Evolutionary conservation across 495 filamentous ascomycete species (phyloP), one percentile per base, ranked within the genome.

Genomic region (Lasiosphaeria hispida): DNA sequence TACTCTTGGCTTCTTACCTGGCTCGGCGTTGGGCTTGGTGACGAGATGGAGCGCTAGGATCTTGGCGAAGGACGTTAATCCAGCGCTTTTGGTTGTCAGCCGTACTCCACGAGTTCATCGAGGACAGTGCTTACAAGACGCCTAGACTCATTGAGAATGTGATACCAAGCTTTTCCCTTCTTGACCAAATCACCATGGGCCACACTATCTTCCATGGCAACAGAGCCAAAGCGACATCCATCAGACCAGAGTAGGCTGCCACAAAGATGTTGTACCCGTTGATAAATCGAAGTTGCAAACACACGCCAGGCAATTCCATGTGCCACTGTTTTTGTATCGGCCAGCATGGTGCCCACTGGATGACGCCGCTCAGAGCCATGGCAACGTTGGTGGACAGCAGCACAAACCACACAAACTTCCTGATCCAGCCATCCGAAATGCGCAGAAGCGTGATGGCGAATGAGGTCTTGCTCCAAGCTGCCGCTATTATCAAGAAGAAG

Each of bases 91-190:
- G 15, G 9, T 43, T n/a, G 52, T 42, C 18, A 13, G 6, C 39
- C 14, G 7, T 13, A 30, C 11, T 14, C 51, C 2, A 19, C 7
- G 14, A 18, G 15, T 9, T 11, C 36, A 38, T 4, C 10, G 1
- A 43, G 9, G n/a, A 48, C 2, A 56, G n/a, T 47, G 9, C 36
- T 18, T 47, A 58, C 30, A 61, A 54, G 9, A 65, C 43, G 7
- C 69, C 70, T 59, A 72, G 63, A 34, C 67, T 69, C 69, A 70
- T 73, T 6, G 65, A 67, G 7, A 72, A 15, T 9, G 57, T 58
- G 11, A 66, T 63, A 3, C 68, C 64, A 51, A 70, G 53, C 54
- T 66, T 72, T 60, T 72, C 70, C 17, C 57, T 60, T 19, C 38
- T 63, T 5, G 36, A 17, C 6, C 37, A 10, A 17, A 38, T 39